Evolutionary conservation across 2,329 filamentous ascomycete genomes (phyloP), one percentile per base, ranked within the genome.

Genomic region (Bipolaris cookei): DNA sequence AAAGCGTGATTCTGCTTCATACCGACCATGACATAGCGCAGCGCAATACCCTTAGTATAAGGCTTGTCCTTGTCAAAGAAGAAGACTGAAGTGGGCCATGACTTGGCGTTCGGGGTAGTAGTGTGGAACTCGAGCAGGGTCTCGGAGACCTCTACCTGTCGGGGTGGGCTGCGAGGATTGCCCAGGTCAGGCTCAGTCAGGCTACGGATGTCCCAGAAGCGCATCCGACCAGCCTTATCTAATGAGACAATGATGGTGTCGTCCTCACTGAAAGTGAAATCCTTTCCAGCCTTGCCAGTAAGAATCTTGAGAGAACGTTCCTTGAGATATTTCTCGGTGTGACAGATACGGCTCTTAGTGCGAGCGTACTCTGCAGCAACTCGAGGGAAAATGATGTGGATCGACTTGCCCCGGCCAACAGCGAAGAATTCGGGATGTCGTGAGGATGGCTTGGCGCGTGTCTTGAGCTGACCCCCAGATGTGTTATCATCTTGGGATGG

Each of bases 1-100:
- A 99, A 86, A 54, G 94, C 96, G 80, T 99, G 95, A 78, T 99
- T 99, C 78, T 99, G 95, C 81, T 98, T 97, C 86, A 98, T 92
- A 69, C 95, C 95, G 61, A 99, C 91, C 74, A 99, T 89, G 81
- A 99, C 89, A 80, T 99, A 99, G 60, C 95, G 88, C 62, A 97
- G 83, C 45, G 96, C 93, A 71, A 90, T 90, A 58, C 90, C 89
- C 80, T 95, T 97, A 79, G 89, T 86, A 78, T 96, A 97, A 43
- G 95, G 92, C 62, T 93, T 90, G 78, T 93, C 88, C 83, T 98
- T 99, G 80, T 99, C 95, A 67, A 99, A 88, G 77, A 99, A 90
- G 75, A 97, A 85, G 56, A 99, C 91, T 21, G 95, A 98, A 2
- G 94, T 98, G 6, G 96, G 94, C 88, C 93, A 97, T 4, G 93